phyloP scores from a whole-genome alignment of 1,284 basidiomycete genomes.

The Rhodotorula glutinis region DNA sequence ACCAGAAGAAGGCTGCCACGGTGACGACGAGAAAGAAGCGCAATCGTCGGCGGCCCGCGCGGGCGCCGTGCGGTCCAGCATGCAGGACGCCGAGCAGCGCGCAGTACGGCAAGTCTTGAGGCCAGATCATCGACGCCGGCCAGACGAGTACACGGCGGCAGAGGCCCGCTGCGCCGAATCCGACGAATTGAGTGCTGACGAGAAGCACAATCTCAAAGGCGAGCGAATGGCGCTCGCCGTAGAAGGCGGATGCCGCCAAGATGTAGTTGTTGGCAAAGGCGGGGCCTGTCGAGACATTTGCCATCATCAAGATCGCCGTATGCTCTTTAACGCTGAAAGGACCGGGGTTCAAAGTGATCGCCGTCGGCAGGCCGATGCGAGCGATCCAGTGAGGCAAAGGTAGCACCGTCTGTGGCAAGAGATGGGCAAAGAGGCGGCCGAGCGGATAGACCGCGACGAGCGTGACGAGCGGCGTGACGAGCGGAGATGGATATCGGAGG shows the following conservation, averaged over 20 bases:
- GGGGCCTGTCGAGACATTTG: conserved; percentile 71
- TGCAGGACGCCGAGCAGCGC: conserved; percentile 80
- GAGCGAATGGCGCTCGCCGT: conserved; percentile 55
- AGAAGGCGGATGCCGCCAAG: no score
- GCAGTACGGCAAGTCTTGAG: conserved; percentile 85
- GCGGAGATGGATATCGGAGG: conserved; percentile 82
- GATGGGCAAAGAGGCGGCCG: conserved; percentile 81
- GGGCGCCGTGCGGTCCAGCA: no score
- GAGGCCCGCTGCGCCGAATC: conserved; percentile 86
- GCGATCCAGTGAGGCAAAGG: conserved; percentile 66
- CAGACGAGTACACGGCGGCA: conserved; percentile 81
- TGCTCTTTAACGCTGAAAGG: conserved; percentile 99
- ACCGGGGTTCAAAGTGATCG: conserved; percentile 85
- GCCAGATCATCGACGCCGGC: conserved; percentile 98
- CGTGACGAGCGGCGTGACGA: conserved; percentile 74
- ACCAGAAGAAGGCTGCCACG: conserved; percentile 73
- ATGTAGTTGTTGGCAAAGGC: conserved; percentile 71
- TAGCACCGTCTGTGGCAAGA: conserved; percentile 73
- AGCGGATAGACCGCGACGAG: conserved; percentile 80
- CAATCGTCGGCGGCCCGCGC: conserved; percentile 79
- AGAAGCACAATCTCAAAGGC: conserved; percentile 71
- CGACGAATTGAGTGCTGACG: conserved; percentile 82
- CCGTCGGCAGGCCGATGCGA: conserved; percentile 45
- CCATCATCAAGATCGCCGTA: conserved; percentile 88
- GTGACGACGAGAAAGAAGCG: conserved; percentile 68